Percentiles rank a stretch among this genome's conserved stretches.
These are phyloP conservation scores for Geotrichum aggregatum DNA, from an alignment of 1,139 yeast genomes.

Conservation along the genomic window DNA sequence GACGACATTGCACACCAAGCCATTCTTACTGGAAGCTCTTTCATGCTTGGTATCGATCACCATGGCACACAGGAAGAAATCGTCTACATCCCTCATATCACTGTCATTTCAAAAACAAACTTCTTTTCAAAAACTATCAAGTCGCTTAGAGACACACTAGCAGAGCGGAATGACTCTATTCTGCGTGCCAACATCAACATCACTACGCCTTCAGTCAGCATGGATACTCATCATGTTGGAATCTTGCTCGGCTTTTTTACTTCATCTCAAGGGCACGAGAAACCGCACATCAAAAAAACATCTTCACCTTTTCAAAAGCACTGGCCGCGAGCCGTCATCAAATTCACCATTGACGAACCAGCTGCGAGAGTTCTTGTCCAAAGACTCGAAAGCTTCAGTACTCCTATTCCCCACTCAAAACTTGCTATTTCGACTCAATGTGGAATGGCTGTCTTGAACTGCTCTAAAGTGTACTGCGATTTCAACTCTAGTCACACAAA, in stretches of 20 bases:
- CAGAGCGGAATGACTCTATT: conserved; percentile 31
- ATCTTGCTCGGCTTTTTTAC: conserved; percentile 28
- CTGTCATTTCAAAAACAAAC: conserved; percentile 39
- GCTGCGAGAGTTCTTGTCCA: conserved; percentile 37
- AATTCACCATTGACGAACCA: conserved; percentile 40
- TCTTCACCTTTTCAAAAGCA: conserved; percentile 29
- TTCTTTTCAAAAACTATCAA: conserved; percentile 38
- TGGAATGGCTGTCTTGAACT: conserved; percentile 34
- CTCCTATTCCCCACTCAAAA: conserved; percentile 12
- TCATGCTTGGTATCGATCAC: conserved; percentile 36
- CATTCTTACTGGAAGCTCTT: conserved; percentile 38
- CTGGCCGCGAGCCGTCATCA: conserved; percentile 37
- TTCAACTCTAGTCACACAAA: conserved; percentile 34
- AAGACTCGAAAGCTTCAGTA: conserved; percentile 17
- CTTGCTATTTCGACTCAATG: conserved; percentile 15
- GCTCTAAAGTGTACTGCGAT: conserved; percentile 35
- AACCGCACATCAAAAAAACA: background rate
- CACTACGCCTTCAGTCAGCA: conserved; percentile 40
- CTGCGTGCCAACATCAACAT: conserved; percentile 37
- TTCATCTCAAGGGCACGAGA: background rate
- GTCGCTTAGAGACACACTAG: conserved; percentile 25
- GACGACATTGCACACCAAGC: conserved; percentile 43
- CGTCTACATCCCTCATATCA: conserved; percentile 40
- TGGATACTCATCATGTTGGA: conserved; percentile 37
- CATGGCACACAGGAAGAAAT: conserved; percentile 38